Percentiles rank a stretch among this genome's conserved stretches.
These are phyloP conservation scores for Hordeum marinum DNA, from an alignment of 176 grass and related monocot species.

Conservation along the genomic window DNA sequence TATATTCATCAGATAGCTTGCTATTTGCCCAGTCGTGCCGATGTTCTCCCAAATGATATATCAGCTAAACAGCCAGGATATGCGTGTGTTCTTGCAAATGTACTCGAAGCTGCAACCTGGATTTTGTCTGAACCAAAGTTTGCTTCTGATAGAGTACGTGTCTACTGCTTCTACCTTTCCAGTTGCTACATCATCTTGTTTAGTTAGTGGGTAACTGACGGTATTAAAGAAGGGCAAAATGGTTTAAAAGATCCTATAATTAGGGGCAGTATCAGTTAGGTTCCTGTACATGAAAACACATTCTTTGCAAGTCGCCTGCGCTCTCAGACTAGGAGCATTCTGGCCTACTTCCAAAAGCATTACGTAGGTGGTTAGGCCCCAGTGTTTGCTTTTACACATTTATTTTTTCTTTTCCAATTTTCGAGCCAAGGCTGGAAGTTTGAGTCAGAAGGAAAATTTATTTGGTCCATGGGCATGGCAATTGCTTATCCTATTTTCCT, in stretches of 20 bases:
- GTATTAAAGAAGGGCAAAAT: background rate
- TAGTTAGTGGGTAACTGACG: background rate
- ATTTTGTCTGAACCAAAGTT: constrained; percentile 74
- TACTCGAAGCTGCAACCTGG: constrained; percentile 86
- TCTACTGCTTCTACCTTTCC: constrained; percentile 13
- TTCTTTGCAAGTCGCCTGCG: background rate
- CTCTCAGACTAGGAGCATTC: background rate
- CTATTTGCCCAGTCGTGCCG: constrained; percentile 41
- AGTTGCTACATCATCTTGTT: constrained; percentile 1
- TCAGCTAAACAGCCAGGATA: constrained; percentile 72
- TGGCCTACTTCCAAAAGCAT: background rate
- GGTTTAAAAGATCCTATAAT: background rate
- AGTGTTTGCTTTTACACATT: constrained; percentile 4
- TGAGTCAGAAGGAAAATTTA: background rate
- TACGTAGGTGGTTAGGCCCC: background rate
- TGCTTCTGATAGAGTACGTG: constrained; percentile 59
- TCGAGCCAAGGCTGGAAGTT: background rate
- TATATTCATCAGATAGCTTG: constrained; percentile 77
- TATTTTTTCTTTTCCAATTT: background rate
- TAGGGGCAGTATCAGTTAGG: background rate
- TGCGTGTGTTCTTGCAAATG: constrained; percentile 96
- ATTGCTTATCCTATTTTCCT: background rate
- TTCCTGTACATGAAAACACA: background rate
- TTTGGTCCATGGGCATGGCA: background rate
- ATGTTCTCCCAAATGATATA: constrained; percentile 59